Evolutionary conservation across 1,139 yeast genomes (phyloP).

Genomic region (Saccharomyces hybrid): DNA sequence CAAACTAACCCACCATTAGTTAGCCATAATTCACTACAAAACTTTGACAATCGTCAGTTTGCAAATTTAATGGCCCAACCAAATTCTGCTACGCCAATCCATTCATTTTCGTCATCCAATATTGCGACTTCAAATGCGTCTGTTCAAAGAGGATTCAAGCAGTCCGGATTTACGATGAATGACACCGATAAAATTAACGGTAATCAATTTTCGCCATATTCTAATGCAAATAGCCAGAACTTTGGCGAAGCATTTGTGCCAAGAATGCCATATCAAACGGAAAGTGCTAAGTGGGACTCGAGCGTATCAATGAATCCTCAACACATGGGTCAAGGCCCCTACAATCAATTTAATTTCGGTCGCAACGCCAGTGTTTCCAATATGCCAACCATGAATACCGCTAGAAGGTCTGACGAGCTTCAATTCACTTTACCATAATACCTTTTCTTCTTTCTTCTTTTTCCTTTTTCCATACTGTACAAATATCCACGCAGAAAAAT

Average conservation of each 20-base stretch:
- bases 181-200: too few relatives aligned
- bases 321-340: not conserved
- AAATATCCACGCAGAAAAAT: too few relatives aligned
- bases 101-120: not conserved
- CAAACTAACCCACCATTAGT: slow-evolving; percentile 11
- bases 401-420: not conserved
- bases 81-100: not conserved
- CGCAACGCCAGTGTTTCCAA: not conserved
- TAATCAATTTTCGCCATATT: too few relatives aligned
- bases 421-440: not conserved
- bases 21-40: slow-evolving; percentile 7
- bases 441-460: too few relatives aligned
- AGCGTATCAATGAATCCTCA: not conserved
- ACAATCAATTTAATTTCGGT: too few relatives aligned
- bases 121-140: not conserved
- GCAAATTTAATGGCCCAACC: slow-evolving; percentile 5
- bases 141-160: not conserved
- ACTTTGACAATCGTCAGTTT: slow-evolving; percentile 7
- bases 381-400: not conserved
- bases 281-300: too few relatives aligned
- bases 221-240: not conserved
- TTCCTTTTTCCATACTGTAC: too few relatives aligned
- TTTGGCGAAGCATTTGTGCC: not conserved
- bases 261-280: not conserved
- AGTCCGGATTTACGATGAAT: not conserved